Evolutionary conservation across 225 moss, liverwort and hornwort genomes (phyloP).

Genomic region (Asterella californica): DNA sequence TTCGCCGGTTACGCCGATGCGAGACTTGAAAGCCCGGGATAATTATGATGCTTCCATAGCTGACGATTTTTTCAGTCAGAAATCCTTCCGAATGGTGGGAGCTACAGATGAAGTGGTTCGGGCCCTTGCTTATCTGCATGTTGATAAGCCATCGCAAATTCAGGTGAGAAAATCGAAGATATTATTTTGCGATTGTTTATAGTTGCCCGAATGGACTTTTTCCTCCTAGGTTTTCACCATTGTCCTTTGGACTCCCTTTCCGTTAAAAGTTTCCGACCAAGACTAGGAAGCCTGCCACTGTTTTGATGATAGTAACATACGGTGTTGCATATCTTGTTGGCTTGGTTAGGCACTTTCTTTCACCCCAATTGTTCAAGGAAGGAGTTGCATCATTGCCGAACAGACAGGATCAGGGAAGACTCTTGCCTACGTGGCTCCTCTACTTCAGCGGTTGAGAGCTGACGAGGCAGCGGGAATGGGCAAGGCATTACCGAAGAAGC

Average conservation of each 20-base stretch:
- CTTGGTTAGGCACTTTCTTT: slow-evolving; percentile 71
- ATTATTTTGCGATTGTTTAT: too few relatives aligned
- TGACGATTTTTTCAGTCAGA: slow-evolving; percentile 71
- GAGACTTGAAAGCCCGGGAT: slow-evolving; percentile 68
- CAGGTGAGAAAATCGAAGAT: slow-evolving; percentile 49
- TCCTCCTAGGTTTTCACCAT: neutral
- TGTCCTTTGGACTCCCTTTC: neutral
- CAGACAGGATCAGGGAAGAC: slow-evolving; percentile 99
- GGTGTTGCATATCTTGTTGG: neutral
- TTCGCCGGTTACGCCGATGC: slow-evolving; percentile 25
- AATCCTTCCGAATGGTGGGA: slow-evolving; percentile 68
- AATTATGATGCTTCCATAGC: slow-evolving; percentile 85
- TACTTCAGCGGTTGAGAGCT: slow-evolving; percentile 67
- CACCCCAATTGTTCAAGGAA: slow-evolving; percentile 72
- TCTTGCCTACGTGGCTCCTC: slow-evolving; percentile 83
- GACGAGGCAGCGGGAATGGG: slow-evolving; percentile 61
- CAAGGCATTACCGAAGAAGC: slow-evolving; percentile 64
- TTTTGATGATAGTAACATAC: neutral
- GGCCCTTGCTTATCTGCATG: slow-evolving; percentile 63
- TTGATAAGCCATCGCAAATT: slow-evolving; percentile 83
- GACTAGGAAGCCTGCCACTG: neutral
- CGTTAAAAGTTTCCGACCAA: neutral
- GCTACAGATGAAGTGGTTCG: slow-evolving; percentile 66
- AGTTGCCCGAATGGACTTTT: too few relatives aligned
- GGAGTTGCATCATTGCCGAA: slow-evolving; percentile 93